These are phyloP conservation scores for Waltiozyma sp. DNA, from an alignment of 1,139 yeast genomes.

Conservation along the genomic window DNA sequence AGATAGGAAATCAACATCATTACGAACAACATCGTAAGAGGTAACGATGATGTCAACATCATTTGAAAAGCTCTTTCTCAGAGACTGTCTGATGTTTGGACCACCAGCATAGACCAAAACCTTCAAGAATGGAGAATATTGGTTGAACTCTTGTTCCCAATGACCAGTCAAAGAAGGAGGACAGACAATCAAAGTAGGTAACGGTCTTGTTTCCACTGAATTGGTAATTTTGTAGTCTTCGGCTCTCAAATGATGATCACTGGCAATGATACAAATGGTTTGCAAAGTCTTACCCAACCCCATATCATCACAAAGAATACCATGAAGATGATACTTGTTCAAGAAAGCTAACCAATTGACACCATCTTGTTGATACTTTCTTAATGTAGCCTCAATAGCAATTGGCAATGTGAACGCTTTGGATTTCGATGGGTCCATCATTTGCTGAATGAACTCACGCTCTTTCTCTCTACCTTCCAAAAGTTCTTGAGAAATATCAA, in stretches of 20 bases:
- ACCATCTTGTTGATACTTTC: conserved; percentile 97
- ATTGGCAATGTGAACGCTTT: conserved; percentile 84
- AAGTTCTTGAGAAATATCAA: conserved; percentile 77
- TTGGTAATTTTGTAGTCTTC: conserved; percentile 52
- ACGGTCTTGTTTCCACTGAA: conserved; percentile 56
- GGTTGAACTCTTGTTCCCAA: conserved; percentile 93
- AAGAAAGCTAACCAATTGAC: conserved; percentile 96
- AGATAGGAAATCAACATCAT: conserved; percentile 62
- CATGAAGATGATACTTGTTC: conserved; percentile 91
- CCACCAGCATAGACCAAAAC: conserved; percentile 88
- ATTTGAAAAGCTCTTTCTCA: conserved; percentile 39
- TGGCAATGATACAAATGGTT: conserved; percentile 91
- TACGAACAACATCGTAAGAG: conserved; percentile 91
- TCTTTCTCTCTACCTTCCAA: conserved; percentile 87
- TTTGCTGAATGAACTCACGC: conserved; percentile 88
- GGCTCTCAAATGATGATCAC: conserved; percentile 83
- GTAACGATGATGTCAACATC: conserved; percentile 79
- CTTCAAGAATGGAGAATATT: conserved; percentile 80
- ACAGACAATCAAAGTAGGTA: conserved; percentile 83
- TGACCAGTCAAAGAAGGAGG: conserved; percentile 98
- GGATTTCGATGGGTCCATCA: conserved; percentile 96
- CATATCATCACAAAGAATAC: conserved; percentile 98
- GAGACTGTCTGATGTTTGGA: conserved; percentile 57
- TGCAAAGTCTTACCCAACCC: conserved; percentile 96
- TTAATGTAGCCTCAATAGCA: conserved; percentile 80